phyloP scores from a whole-genome alignment of 2,329 filamentous ascomycete species.

The Phialocephala subalpina region DNA sequence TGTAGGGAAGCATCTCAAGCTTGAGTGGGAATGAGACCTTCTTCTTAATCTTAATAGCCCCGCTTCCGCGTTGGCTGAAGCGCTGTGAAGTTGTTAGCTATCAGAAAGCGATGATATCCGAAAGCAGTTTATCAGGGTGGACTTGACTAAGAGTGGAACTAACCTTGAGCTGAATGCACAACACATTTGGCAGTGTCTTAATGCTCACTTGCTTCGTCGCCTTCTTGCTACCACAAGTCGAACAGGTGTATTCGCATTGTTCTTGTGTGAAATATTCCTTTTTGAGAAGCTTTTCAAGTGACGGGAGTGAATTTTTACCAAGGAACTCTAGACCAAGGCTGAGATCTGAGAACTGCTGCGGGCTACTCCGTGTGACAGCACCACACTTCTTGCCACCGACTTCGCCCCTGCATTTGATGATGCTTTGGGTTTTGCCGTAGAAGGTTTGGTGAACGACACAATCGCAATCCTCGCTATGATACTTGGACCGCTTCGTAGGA shows the following conservation, averaged over 20 bases:
- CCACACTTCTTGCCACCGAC: constrained; percentile 1
- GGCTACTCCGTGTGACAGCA: neutral
- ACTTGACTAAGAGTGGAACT: constrained; percentile 28
- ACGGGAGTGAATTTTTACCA: neutral
- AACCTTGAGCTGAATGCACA: constrained; percentile 94
- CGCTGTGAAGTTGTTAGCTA: constrained; percentile 50
- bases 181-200: constrained; percentile 83
- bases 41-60: constrained; percentile 87
- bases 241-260: constrained; percentile 88
- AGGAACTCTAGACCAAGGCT: constrained; percentile 80
- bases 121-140: neutral
- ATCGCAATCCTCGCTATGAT: constrained; percentile 62
- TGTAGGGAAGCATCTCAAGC: constrained; percentile 91
- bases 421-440: constrained; percentile 89
- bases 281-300: constrained; percentile 76
- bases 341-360: constrained; percentile 78
- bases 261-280: constrained; percentile 88
- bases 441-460: constrained; percentile 96
- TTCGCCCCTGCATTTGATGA: constrained; percentile 82
- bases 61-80: constrained; percentile 79
- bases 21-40: constrained; percentile 85
- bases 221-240: constrained; percentile 79
- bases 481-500: constrained; percentile 1
- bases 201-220: constrained; percentile 87
- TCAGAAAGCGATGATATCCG: too few species aligned